These are phyloP conservation scores for Polygonum maritimum DNA, from an alignment of 148 eudicot species.

Conservation along the genomic window DNA sequence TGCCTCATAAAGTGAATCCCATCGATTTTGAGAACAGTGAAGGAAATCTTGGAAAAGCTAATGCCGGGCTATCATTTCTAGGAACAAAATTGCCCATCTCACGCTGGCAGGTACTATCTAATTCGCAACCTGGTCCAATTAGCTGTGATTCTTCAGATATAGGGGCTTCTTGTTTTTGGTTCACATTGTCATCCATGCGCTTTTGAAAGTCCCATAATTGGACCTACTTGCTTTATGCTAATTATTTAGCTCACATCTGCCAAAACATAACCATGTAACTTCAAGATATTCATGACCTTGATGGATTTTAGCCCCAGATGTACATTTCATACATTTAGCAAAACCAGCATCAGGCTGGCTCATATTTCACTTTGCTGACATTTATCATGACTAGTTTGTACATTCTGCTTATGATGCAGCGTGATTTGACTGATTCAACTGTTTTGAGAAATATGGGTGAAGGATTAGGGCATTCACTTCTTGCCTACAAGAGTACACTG, in stretches of 20 bases:
- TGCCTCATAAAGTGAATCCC: conserved; percentile 99
- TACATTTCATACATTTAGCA: neutral
- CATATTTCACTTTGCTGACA: neutral
- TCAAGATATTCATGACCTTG: neutral
- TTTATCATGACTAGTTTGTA: neutral
- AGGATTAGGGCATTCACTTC: conserved; percentile 74
- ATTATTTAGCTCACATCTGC: neutral
- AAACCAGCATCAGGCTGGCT: neutral
- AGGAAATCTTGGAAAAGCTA: conserved; percentile 89
- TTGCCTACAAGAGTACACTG: conserved; percentile 72
- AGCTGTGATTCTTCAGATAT: neutral
- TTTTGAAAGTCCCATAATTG: neutral
- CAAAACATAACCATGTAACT: neutral
- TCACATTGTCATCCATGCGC: neutral
- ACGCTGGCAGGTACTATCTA: conserved; percentile 73
- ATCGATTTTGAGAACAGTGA: conserved; percentile 98
- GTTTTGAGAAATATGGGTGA: conserved; percentile 89
- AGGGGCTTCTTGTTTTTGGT: neutral
- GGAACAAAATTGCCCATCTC: conserved; percentile 83
- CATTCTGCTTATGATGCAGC: conserved; percentile 34
- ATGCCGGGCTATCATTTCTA: conserved; percentile 61
- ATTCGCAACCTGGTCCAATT: neutral
- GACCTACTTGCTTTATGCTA: neutral
- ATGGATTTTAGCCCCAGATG: neutral
- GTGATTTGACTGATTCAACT: conserved; percentile 95